Percentiles rank a stretch among this genome's conserved stretches.
Conservation (phyloP, 768 basidiomycete genomes). For the Neoboletus brunneissimus region DNA sequence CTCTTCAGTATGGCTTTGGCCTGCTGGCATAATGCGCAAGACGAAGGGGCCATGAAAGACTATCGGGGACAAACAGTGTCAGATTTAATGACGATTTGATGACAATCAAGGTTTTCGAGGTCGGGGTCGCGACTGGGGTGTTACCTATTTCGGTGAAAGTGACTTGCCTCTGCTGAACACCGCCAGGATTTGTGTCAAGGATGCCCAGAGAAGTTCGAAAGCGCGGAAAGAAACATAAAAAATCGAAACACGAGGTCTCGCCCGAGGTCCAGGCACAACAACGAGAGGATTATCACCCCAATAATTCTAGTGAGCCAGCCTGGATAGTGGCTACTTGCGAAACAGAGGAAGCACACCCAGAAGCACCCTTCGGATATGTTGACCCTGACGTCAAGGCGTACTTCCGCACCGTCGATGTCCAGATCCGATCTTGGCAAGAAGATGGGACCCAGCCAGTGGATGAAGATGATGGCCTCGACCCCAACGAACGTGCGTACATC, state of each 20-base stretch:
- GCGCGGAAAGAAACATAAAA: slow-evolving; percentile 74
- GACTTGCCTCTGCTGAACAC: background rate
- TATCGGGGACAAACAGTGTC: background rate
- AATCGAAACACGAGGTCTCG: slow-evolving; percentile 31
- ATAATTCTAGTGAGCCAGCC: slow-evolving; percentile 49
- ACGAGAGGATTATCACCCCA: slow-evolving; percentile 1
- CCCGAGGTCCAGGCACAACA: background rate
- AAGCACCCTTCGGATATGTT: slow-evolving; percentile 87
- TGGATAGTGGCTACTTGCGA: slow-evolving; percentile 59
- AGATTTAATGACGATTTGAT: background rate
- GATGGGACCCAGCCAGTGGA: slow-evolving; percentile 42
- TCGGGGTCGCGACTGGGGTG: too few species aligned
- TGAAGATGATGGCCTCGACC: slow-evolving; percentile 50
- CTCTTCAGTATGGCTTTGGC: slow-evolving; percentile 85
- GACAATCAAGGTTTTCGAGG: background rate
- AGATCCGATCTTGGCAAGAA: slow-evolving; percentile 82
- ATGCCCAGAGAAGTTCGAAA: slow-evolving; percentile 80
- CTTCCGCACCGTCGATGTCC: slow-evolving; percentile 83
- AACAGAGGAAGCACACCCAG: slow-evolving; percentile 45
- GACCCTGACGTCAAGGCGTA: slow-evolving; percentile 92
- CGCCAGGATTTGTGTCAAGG: background rate
- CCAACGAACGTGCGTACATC: slow-evolving; percentile 61
- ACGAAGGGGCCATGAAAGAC: slow-evolving; percentile 68
- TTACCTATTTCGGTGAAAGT: slow-evolving; percentile 11
- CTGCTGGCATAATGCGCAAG: slow-evolving; percentile 73